phyloP scores from a whole-genome alignment of 1,284 basidiomycete species.

The Rhodofomes roseus region DNA sequence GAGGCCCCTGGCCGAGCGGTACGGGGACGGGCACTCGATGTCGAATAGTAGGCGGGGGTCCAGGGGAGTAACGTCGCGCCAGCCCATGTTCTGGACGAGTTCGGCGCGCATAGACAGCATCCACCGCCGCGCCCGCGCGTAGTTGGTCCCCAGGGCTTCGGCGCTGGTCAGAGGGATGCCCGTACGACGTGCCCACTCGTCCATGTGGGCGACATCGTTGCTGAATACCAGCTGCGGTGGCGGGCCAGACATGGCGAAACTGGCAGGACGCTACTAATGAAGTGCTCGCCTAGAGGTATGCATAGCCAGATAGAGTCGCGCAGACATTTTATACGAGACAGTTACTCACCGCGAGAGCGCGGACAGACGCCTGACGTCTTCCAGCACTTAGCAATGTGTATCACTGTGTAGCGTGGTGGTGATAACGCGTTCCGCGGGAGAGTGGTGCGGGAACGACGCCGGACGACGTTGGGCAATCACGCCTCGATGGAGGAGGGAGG shows the following conservation, averaged over 20 bases:
- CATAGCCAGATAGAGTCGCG: slow-evolving; percentile 15
- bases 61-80: slow-evolving; percentile 54
- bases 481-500: slow-evolving; percentile 22
- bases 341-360: slow-evolving; percentile 20
- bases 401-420: slow-evolving; percentile 19
- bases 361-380: slow-evolving; percentile 25
- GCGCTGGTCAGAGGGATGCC: slow-evolving; percentile 76
- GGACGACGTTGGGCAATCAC: slow-evolving; percentile 12
- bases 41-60: slow-evolving; percentile 73
- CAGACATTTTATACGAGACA: slow-evolving; percentile 18
- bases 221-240: slow-evolving; percentile 66
- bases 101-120: slow-evolving; percentile 54
- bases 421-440: slow-evolving; percentile 22
- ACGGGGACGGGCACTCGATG: slow-evolving; percentile 71
- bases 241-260: slow-evolving; percentile 26
- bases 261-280: slow-evolving; percentile 5
- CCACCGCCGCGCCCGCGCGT: slow-evolving; percentile 75
- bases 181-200: slow-evolving; percentile 73
- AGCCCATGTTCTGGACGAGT: slow-evolving; percentile 64
- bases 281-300: slow-evolving; percentile 10
- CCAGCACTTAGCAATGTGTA: slow-evolving; percentile 29
- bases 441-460: slow-evolving; percentile 17
- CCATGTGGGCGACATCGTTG: slow-evolving; percentile 73
- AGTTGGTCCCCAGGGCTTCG: slow-evolving; percentile 72
- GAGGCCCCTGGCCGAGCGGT: slow-evolving; percentile 67